Conservation (phyloP, 1,284 basidiomycete species). For the Cutaneotrichosporon cavernicola region DNA sequence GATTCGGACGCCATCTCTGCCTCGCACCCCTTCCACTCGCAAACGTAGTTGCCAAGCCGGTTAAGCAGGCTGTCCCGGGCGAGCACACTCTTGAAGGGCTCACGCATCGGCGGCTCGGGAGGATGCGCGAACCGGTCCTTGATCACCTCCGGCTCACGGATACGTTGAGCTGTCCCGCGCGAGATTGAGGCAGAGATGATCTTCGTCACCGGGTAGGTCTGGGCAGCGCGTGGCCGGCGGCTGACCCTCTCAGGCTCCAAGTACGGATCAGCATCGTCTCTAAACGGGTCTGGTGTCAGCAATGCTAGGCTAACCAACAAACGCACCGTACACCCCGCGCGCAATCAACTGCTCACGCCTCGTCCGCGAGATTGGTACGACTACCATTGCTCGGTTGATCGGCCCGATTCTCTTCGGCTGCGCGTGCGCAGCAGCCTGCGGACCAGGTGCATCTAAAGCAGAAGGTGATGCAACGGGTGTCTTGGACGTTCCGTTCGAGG, state of each 20-base stretch:
- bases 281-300: constrained; percentile 18
- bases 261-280: constrained; percentile 13
- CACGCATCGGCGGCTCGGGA: constrained; percentile 29
- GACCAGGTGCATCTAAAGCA: not conserved
- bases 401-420: not conserved
- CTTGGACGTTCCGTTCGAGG: not conserved
- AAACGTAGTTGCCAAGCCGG: constrained; percentile 27
- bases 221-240: not conserved
- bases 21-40: constrained; percentile 45
- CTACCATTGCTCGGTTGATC: constrained; percentile 5
- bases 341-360: constrained; percentile 19
- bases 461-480: not conserved
- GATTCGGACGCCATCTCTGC: constrained; percentile 35
- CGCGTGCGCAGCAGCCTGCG: not conserved
- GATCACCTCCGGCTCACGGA: constrained; percentile 31
- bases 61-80: constrained; percentile 30
- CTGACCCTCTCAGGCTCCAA: not conserved
- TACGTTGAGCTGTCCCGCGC: constrained; percentile 17
- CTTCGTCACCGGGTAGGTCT: not conserved
- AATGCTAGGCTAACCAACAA: not conserved
- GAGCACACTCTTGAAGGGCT: constrained; percentile 35
- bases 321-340: constrained; percentile 19
- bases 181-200: not conserved
- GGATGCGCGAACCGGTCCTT: constrained; percentile 33
- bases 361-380: constrained; percentile 11